Evolutionary conservation across 2,329 filamentous ascomycete genomes (phyloP), one percentile per base, ranked within the genome.

Genomic region (Trichocomaceae sp.): DNA sequence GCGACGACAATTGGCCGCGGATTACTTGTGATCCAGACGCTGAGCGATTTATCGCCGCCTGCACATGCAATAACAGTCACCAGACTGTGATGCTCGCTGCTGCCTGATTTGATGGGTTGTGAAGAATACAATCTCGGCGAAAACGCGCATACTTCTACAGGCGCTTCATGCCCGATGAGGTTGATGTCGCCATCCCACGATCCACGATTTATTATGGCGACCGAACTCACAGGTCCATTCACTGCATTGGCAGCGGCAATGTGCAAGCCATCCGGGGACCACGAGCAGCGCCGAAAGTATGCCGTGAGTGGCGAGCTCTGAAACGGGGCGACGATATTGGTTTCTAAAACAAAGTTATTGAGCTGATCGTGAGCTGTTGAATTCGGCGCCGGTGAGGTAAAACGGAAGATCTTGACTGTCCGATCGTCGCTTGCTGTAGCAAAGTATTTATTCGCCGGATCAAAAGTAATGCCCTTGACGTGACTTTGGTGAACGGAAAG

Each of bases 361-460:
- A 93, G 84, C 75, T 96, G 93, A 69, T 99, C 93, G 68, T 97
- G 90, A 52, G 92, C 85, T 1, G 89, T 95, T 35, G 93, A 89
- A 69, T 96, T 96, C 9, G 93, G 88, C 1, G 86, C 82, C 0
- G 93, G 91, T 1, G 92, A 87, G 2, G 88, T 96, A 70, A 96
- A 99, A 57, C 91, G 85, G 72, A 95, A 97, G 64, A 99, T 89
- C 70, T 95, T 95, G 72, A 99, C 95, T 2, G 90, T 92, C 57
- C 93, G 85, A 71, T 99, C 93, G 70, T 99, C 93, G 73, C 90
- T 96, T 2, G 95, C 91, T 0, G 95, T 99, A 15, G 95, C 93
- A 72, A 99, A 99, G 77, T 96, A 99, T 69, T 97, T 99, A 76
- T 97, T 97, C 42, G 93, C 93, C 0, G 93, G 93, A 68, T 99